phyloP scores from a whole-genome alignment of 2,329 filamentous ascomycete genomes.

The Colletotrichum sp. region DNA sequence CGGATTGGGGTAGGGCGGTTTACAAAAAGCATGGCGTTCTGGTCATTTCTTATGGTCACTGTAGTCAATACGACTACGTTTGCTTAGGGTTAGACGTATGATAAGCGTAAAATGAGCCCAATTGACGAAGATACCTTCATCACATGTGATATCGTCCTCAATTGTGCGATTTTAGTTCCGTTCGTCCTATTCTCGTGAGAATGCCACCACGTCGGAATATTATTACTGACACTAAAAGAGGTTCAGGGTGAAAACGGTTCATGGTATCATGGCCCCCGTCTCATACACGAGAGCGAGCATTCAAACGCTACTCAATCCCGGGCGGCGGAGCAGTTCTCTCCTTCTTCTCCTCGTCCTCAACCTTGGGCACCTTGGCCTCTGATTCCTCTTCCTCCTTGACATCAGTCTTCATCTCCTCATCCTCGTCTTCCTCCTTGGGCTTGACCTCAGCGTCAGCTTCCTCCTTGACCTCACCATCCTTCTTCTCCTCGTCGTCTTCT shows the following conservation, averaged over 20 bases:
- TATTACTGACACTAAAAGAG: not conserved
- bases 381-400: not conserved
- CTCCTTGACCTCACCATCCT: conserved; percentile 23
- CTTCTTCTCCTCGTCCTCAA: not conserved
- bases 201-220: not conserved
- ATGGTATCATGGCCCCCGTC: conserved; percentile 16
- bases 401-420: not conserved
- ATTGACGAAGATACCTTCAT: not conserved
- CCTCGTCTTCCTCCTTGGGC: not conserved
- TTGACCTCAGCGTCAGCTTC: not conserved
- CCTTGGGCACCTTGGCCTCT: not conserved
- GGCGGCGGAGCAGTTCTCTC: not conserved
- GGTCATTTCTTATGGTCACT: not conserved
- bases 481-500: conserved; percentile 24
- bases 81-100: not conserved
- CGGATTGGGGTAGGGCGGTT: not conserved
- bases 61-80: not conserved
- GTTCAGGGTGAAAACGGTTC: not conserved
- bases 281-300: not conserved
- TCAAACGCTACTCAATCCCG: not conserved
- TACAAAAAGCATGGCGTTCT: not conserved
- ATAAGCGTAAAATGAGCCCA: not conserved
- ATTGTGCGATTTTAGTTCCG: not conserved
- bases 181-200: not conserved
- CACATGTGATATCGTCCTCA: not conserved